Evolutionary conservation across 2,329 filamentous ascomycete genomes (phyloP).

Genomic region (Colletotrichum sp.): DNA sequence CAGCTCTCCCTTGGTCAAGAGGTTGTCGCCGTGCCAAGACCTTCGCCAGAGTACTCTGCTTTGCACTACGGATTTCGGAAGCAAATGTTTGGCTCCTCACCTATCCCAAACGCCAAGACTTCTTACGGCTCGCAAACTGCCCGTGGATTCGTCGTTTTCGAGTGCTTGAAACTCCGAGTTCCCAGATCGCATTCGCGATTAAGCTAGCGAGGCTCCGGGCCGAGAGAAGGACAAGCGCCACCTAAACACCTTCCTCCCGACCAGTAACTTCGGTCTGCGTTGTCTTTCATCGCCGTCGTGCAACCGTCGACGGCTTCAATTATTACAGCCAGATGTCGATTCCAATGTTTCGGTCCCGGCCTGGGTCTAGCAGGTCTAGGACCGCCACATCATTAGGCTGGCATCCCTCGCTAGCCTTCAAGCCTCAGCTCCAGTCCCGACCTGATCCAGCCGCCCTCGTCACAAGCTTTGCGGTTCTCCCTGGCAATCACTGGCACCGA

Average conservation of each 20-base stretch:
- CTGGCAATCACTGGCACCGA: neutral
- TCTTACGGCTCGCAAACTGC: neutral
- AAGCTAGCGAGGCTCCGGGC: neutral
- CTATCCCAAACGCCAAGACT: neutral
- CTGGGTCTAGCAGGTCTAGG: neutral
- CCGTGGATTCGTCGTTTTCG: neutral
- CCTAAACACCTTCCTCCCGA: neutral
- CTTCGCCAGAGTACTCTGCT: neutral
- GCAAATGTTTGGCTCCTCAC: neutral
- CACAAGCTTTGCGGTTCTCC: neutral
- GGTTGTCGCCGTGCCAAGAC: neutral
- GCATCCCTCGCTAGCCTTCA: neutral
- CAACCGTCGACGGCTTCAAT: neutral
- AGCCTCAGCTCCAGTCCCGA: neutral
- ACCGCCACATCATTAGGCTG: neutral
- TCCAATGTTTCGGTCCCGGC: neutral
- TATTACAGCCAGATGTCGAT: neutral
- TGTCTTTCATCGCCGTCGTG: neutral
- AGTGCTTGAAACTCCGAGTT: neutral
- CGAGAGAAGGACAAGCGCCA: neutral
- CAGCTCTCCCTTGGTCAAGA: neutral
- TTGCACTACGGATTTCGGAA: neutral
- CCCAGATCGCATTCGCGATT: constrained; percentile 11
- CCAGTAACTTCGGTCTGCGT: neutral
- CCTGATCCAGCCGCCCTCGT: neutral